A percentile compares a stretch with the other conserved stretches of the same genome.
Evolutionary conservation across 441 rosid species (phyloP).

Genomic region (Corymbia calophylla): DNA sequence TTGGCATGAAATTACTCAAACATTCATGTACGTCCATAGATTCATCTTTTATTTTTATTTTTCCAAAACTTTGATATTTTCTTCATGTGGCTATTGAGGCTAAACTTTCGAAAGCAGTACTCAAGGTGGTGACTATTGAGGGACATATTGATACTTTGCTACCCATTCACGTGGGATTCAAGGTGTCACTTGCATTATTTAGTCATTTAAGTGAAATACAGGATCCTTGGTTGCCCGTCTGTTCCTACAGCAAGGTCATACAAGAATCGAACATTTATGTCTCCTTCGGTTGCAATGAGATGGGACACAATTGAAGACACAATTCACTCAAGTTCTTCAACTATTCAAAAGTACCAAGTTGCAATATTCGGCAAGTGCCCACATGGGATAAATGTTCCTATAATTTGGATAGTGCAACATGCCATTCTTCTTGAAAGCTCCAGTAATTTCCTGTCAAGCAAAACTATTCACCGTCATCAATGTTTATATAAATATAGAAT

Average conservation of each 20-base stretch:
- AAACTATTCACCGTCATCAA: neutral
- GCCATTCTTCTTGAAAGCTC: neutral
- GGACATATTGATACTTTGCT: neutral
- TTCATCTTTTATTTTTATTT: neutral
- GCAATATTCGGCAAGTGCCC: neutral
- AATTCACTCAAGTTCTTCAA: neutral
- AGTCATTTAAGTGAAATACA: neutral
- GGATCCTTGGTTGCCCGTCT: neutral
- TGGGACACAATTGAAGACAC: neutral
- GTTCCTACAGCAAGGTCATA: neutral
- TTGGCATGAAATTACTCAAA: neutral
- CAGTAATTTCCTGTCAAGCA: neutral
- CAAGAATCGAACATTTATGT: neutral
- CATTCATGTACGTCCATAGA: neutral
- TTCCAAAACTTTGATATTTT: neutral
- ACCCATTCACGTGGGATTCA: neutral
- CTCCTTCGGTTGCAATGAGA: neutral
- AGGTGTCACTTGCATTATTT: neutral
- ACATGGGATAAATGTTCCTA: neutral
- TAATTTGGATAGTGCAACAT: neutral
- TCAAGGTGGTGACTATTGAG: neutral
- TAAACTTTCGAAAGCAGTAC: neutral
- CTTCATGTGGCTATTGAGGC: neutral
- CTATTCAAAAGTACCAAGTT: neutral
- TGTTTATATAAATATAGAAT: neutral